These are phyloP conservation scores for Rhodofomes roseus DNA, from an alignment of 1,284 basidiomycete species.

Conservation along the genomic window DNA sequence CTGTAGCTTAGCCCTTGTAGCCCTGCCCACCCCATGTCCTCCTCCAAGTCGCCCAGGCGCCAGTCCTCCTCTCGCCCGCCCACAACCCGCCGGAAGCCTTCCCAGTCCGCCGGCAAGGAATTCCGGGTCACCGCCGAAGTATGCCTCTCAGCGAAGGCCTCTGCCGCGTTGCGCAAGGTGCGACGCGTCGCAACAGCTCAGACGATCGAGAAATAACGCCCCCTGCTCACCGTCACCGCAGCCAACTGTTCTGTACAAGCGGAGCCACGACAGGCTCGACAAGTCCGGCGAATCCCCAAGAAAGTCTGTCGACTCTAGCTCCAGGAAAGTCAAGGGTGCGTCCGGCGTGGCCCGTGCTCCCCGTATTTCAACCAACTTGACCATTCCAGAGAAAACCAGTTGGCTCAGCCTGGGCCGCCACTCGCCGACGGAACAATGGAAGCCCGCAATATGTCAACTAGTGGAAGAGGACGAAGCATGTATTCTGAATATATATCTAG, in stretches of 20 bases:
- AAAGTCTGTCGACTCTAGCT: constrained; percentile 22
- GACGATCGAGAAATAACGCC: neutral
- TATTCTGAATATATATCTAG: constrained; percentile 67
- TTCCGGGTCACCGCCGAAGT: constrained; percentile 56
- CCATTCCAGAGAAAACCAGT: constrained; percentile 60
- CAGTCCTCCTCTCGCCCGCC: neutral
- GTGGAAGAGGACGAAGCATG: constrained; percentile 63
- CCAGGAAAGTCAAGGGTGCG: constrained; percentile 60
- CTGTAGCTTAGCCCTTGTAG: neutral
- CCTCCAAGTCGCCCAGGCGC: neutral
- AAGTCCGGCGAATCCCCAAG: constrained; percentile 12
- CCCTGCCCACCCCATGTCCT: neutral
- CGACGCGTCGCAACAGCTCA: constrained; percentile 9
- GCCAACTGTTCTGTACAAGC: constrained; percentile 6
- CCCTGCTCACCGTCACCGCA: neutral
- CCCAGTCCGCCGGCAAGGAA: constrained; percentile 26
- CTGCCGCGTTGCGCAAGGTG: constrained; percentile 56
- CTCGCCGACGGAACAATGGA: constrained; percentile 58
- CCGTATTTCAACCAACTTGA: neutral
- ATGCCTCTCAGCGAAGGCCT: constrained; percentile 55
- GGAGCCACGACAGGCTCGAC: constrained; percentile 8
- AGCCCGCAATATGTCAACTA: constrained; percentile 65
- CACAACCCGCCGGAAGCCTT: neutral
- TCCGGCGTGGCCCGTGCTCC: constrained; percentile 1
- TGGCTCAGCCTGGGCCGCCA: constrained; percentile 63